Evolutionary conservation across 345 rosid genomes (phyloP), one percentile per base, ranked within the genome.

Genomic region (Populus deltoides): DNA sequence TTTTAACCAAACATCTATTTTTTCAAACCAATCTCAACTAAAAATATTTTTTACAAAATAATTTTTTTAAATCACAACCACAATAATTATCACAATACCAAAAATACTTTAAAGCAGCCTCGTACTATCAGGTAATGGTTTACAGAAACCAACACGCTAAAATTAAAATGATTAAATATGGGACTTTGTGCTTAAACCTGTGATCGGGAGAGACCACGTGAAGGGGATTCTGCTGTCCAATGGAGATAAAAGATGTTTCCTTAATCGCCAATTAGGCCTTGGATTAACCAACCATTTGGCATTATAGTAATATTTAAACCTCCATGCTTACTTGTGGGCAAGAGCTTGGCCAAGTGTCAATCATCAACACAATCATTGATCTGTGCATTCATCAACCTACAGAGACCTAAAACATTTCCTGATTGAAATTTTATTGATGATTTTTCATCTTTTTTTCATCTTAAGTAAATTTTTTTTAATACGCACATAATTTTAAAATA

Each of bases 161-260:
- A 2, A 45, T 33, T 33, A 33, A 1, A 29, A 2, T 8, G 0
- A 68, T 68, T n/a, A 4, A 51, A 29, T 9, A 51, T 51, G 35
- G 7, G 16, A 33, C 27, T 71, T 4, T 4, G 39, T 33, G 43
- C n/a, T 18, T 47, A 6, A 65, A 39, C 67, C 35, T 74, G 36
- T 69, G 24, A 81, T 83, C 81, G 86, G 85, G 12, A 2, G 16
- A 36, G 71, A 55, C 82, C 82, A 82, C 74, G 84, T 81, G 86
- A 83, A 7, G 5, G 35, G 33, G 68, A 81, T 76, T 71, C 57
- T 45, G n/a, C 11, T 43, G 69, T 47, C 86, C 83, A 81, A 76
- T 76, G 55, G 61, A 79, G 88, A 81, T 81, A 22, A 41, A 0
- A 10, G 38, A 75, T 74, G 66, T 79, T 74, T 75, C 71, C 75